Evolutionary conservation across 768 basidiomycete species (phyloP).

Genomic region (Boletus barrowsii): DNA sequence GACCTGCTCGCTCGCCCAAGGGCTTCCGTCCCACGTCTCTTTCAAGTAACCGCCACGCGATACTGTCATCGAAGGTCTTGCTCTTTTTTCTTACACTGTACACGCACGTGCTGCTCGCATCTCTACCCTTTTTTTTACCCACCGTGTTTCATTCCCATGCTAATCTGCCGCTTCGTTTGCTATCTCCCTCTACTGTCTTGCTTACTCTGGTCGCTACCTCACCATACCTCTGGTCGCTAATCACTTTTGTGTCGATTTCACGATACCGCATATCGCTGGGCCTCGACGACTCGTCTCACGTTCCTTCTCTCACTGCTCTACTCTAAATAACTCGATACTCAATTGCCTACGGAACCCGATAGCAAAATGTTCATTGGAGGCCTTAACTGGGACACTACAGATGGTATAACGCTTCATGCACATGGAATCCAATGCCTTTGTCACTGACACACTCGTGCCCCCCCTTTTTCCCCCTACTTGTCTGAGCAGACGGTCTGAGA

Average conservation of each 20-base stretch:
- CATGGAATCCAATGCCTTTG: slow-evolving; percentile 20
- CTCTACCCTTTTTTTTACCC: slow-evolving; percentile 14
- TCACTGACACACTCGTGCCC: slow-evolving; percentile 26
- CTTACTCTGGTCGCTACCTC: slow-evolving; percentile 32
- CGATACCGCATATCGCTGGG: slow-evolving; percentile 39
- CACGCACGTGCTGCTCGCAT: slow-evolving; percentile 15
- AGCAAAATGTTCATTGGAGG: slow-evolving; percentile 93
- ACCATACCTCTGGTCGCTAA: slow-evolving; percentile 35
- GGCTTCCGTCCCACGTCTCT: not conserved
- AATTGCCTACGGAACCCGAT: slow-evolving; percentile 35
- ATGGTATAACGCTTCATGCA: slow-evolving; percentile 55
- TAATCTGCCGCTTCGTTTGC: slow-evolving; percentile 25
- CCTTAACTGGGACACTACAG: slow-evolving; percentile 88
- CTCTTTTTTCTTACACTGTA: slow-evolving; percentile 16
- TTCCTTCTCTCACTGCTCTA: slow-evolving; percentile 26
- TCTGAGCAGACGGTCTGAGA: slow-evolving; percentile 52
- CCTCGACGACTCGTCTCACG: slow-evolving; percentile 26
- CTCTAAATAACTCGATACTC: slow-evolving; percentile 28
- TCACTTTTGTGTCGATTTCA: slow-evolving; percentile 33
- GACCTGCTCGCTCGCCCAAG: slow-evolving; percentile 15
- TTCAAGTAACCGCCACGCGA: slow-evolving; percentile 12
- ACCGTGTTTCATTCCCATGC: slow-evolving; percentile 25
- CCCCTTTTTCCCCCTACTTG: slow-evolving; percentile 11
- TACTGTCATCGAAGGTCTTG: slow-evolving; percentile 27
- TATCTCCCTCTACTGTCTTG: slow-evolving; percentile 27